Conservation (phyloP, 768 basidiomycete species). For the Suillus clintonianus region DNA sequence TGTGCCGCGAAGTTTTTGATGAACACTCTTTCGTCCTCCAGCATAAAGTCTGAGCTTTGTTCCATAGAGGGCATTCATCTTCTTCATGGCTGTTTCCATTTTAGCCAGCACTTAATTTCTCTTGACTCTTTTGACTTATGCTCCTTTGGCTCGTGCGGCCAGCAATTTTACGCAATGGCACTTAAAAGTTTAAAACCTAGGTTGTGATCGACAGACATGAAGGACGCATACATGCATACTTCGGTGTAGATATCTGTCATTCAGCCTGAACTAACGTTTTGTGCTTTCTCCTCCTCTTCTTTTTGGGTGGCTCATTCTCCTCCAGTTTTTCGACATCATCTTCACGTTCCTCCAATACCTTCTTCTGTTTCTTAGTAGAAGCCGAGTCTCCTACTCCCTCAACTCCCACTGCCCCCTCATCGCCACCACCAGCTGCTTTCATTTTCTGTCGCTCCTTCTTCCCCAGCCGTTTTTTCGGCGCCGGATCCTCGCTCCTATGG, state of each 20-base stretch:
- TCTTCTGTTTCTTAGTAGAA: background rate
- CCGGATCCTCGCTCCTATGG: slow-evolving; percentile 18
- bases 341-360: background rate
- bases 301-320: background rate
- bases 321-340: background rate
- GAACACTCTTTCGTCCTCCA: background rate
- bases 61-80: too few species aligned
- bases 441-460: slow-evolving; percentile 67
- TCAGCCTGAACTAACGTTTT: background rate
- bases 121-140: slow-evolving; percentile 1
- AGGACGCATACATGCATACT: background rate
- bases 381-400: background rate
- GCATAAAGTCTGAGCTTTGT: background rate
- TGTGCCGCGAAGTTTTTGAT: background rate
- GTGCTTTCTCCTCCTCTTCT: background rate
- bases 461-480: slow-evolving; percentile 64
- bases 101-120: background rate
- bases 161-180: slow-evolving; percentile 1
- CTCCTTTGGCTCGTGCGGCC: background rate
- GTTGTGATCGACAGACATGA: background rate
- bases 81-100: background rate
- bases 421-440: slow-evolving; percentile 24
- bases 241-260: background rate
- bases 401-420: background rate
- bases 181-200: too few species aligned